A percentile compares a stretch with the other conserved stretches of the same genome.
These are phyloP conservation scores for Termitomyces sp. DNA, from an alignment of 768 basidiomycete species.

Conservation along the genomic window DNA sequence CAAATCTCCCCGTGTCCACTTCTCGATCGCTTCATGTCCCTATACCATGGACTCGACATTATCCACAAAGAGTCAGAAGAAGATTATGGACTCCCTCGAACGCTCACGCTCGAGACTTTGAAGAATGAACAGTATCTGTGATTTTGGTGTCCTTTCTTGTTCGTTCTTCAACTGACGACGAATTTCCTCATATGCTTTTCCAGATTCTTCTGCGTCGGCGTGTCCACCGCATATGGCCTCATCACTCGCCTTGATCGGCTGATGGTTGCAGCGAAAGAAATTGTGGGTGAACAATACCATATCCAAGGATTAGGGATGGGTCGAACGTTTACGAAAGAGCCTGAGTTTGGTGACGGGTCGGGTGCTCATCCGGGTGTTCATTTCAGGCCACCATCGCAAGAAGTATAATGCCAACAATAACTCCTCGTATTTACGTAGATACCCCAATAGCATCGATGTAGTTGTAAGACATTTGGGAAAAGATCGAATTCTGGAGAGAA, in stretches of 20 bases:
- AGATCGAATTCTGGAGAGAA: neutral
- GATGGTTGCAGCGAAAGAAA: constrained; percentile 79
- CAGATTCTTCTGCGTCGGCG: constrained; percentile 69
- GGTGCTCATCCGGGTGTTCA: constrained; percentile 2
- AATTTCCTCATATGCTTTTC: neutral
- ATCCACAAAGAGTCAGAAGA: constrained; percentile 69
- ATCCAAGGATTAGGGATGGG: constrained; percentile 58
- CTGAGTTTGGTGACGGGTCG: constrained; percentile 2
- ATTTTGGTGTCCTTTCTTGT: constrained; percentile 21
- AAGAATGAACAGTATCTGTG: constrained; percentile 77
- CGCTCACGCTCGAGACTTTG: constrained; percentile 67
- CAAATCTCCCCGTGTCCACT: constrained; percentile 83
- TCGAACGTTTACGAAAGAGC: neutral
- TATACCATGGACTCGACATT: constrained; percentile 57
- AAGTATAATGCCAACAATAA: neutral
- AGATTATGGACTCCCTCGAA: constrained; percentile 67
- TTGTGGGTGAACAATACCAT: constrained; percentile 85
- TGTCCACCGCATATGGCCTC: constrained; percentile 63
- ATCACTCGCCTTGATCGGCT: constrained; percentile 71
- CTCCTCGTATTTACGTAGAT: neutral
- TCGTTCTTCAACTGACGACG: neutral
- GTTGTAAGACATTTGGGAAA: neutral
- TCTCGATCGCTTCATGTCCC: constrained; percentile 41
- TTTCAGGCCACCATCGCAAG: constrained; percentile 4
- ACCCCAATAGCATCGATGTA: neutral